phyloP scores from a whole-genome alignment of 352 stramenopile genomes.

The Pythium vanterpoolii region DNA sequence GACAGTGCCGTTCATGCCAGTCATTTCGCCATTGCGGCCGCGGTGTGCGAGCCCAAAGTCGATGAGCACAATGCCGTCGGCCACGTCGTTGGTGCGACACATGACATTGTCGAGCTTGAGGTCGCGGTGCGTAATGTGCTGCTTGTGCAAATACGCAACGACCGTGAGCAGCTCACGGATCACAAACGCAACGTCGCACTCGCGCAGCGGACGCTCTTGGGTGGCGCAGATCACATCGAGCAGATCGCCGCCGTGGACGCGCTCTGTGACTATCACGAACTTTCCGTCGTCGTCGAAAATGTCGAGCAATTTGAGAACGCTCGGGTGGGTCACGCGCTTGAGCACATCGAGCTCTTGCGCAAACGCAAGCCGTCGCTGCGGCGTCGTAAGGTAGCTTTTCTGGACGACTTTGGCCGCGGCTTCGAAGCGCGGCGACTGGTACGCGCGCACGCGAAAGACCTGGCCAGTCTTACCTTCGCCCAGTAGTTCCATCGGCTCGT shows the following conservation, averaged over 20 bases:
- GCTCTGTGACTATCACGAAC: conserved; percentile 70
- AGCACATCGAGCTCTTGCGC: conserved; percentile 61
- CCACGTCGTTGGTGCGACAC: conserved; percentile 41
- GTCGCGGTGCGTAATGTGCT: conserved; percentile 78
- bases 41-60: conserved; percentile 80
- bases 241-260: conserved; percentile 56
- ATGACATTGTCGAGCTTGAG: conserved; percentile 86
- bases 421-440: conserved; percentile 33
- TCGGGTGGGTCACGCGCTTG: conserved; percentile 47
- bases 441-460: conserved; percentile 56
- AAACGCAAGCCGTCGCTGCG: conserved; percentile 64
- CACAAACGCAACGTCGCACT: conserved; percentile 62
- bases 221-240: conserved; percentile 43
- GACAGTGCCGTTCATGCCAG: conserved; percentile 77
- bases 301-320: conserved; percentile 52
- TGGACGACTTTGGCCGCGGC: conserved; percentile 71
- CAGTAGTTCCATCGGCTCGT: conserved; percentile 67
- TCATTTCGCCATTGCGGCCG: conserved; percentile 45
- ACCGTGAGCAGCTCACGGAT: conserved; percentile 66
- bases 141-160: conserved; percentile 63
- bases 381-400: conserved; percentile 66
- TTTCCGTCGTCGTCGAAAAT: conserved; percentile 68
- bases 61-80: conserved; percentile 61
- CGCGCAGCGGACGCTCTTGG: conserved; percentile 29
- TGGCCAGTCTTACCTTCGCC: conserved; percentile 77